Evolutionary conservation across 768 basidiomycete genomes (phyloP).

Genomic region (Phaffia australis): DNA sequence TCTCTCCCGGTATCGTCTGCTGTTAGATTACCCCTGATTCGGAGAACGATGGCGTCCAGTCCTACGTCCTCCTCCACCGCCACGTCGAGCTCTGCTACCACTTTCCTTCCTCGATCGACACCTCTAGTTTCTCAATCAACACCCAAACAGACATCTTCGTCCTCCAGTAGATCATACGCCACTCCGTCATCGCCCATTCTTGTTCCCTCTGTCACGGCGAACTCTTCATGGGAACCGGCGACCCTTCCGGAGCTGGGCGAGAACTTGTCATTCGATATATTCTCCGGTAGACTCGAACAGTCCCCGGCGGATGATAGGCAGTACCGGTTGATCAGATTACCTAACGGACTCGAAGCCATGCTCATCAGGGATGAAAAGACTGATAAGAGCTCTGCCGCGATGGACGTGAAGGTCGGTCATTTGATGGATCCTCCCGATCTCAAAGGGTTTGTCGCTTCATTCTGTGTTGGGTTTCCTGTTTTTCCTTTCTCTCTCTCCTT

Average conservation of each 20-base stretch:
- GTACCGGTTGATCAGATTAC: constrained; percentile 68
- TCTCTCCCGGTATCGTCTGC: too few species aligned
- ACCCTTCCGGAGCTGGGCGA: too few species aligned
- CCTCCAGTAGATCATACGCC: neutral
- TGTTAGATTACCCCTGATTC: too few species aligned
- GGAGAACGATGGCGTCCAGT: too few species aligned
- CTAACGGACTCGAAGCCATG: constrained; percentile 78
- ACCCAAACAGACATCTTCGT: neutral
- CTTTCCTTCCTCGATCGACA: neutral
- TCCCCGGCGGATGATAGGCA: constrained; percentile 67
- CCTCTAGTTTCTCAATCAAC: neutral
- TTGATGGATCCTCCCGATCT: constrained; percentile 73
- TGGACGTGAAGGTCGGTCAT: constrained; percentile 92
- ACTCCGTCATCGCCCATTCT: neutral
- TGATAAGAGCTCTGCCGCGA: constrained; percentile 87
- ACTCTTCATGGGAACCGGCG: neutral
- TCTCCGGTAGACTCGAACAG: constrained; percentile 53
- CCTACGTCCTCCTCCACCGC: neutral
- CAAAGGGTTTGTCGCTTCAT: neutral
- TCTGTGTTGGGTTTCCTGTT: neutral
- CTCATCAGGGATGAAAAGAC: constrained; percentile 72
- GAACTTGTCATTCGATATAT: constrained; percentile 33
- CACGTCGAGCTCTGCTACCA: neutral
- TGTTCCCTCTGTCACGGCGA: neutral
- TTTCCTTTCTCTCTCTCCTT: too few species aligned